phyloP scores from a whole-genome alignment of 345 rosid genomes.

The Lumnitzera racemosa region DNA sequence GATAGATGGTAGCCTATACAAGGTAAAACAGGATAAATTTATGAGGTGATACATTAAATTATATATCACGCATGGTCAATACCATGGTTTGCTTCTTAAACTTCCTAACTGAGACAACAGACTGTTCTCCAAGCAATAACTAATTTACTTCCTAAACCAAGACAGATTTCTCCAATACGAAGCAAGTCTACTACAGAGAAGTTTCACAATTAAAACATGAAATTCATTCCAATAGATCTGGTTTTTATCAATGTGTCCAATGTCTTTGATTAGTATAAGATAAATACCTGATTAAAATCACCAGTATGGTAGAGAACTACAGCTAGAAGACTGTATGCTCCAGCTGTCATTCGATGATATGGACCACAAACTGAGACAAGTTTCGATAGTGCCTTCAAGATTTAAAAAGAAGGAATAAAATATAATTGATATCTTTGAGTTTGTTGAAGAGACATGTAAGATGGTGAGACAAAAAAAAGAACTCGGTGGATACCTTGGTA shows the following conservation, averaged over 20 bases:
- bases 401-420: neutral
- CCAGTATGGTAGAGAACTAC: conserved; percentile 97
- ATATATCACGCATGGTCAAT: too few relatives aligned
- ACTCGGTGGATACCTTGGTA: conserved; percentile 50
- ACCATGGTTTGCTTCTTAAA: too few relatives aligned
- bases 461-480: conserved; percentile 4
- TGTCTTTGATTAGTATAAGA: neutral
- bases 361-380: conserved; percentile 96
- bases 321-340: conserved; percentile 97
- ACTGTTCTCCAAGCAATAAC: too few relatives aligned
- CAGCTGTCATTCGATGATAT: conserved; percentile 94
- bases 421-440: neutral
- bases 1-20: conserved; percentile 88
- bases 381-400: conserved; percentile 78
- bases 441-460: neutral
- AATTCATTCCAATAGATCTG: too few relatives aligned
- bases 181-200: too few relatives aligned
- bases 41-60: too few relatives aligned
- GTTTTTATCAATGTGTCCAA: neutral
- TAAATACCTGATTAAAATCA: conserved; percentile 84
- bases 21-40: conserved; percentile 14
- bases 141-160: too few relatives aligned
- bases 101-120: too few relatives aligned
- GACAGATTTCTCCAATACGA: too few relatives aligned
- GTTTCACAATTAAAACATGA: neutral